Conservation (phyloP, 805 yeast genomes). For the Cyberlindnera euphorbiiphila region DNA sequence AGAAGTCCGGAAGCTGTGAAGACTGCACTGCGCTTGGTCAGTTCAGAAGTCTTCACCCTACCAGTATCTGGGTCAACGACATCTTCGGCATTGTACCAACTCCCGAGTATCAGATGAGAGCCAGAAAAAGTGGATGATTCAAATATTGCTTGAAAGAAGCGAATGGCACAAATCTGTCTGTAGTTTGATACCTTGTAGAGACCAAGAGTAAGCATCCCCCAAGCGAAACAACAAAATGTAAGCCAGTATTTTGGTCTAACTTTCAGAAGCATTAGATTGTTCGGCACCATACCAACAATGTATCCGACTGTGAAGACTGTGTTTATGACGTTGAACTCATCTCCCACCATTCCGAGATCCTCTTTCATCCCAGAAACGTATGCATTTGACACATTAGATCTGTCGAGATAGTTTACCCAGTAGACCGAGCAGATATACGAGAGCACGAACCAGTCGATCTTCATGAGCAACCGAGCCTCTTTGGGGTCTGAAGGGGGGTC, state of each 20-base stretch:
- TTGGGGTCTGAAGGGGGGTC: conserved; percentile 23
- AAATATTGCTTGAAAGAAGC: conserved; percentile 59
- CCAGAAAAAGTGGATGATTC: conserved; percentile 57
- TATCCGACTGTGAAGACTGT: conserved; percentile 61
- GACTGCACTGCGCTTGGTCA: conserved; percentile 49
- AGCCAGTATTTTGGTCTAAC: conserved; percentile 57
- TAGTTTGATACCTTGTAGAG: conserved; percentile 45
- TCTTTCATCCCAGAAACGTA: conserved; percentile 68
- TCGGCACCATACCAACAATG: conserved; percentile 58
- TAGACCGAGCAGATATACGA: conserved; percentile 23
- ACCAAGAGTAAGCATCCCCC: conserved; percentile 55
- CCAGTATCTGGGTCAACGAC: conserved; percentile 23
- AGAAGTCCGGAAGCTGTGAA: conserved; percentile 52
- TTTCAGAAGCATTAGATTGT: conserved; percentile 47
- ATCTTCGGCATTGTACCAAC: conserved; percentile 45
- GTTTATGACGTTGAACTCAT: conserved; percentile 47
- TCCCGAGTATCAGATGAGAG: conserved; percentile 49
- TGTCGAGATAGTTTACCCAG: conserved; percentile 52
- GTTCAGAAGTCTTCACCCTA: conserved; percentile 32
- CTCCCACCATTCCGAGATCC: conserved; percentile 44
- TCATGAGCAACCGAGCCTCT: conserved; percentile 22
- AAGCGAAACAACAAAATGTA: conserved; percentile 47
- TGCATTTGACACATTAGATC: conserved; percentile 52
- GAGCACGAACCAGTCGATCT: conserved; percentile 27
- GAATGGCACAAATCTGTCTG: conserved; percentile 48